phyloP scores from a whole-genome alignment of 2,329 filamentous ascomycete species.

The Aureobasidium subglaciale region DNA sequence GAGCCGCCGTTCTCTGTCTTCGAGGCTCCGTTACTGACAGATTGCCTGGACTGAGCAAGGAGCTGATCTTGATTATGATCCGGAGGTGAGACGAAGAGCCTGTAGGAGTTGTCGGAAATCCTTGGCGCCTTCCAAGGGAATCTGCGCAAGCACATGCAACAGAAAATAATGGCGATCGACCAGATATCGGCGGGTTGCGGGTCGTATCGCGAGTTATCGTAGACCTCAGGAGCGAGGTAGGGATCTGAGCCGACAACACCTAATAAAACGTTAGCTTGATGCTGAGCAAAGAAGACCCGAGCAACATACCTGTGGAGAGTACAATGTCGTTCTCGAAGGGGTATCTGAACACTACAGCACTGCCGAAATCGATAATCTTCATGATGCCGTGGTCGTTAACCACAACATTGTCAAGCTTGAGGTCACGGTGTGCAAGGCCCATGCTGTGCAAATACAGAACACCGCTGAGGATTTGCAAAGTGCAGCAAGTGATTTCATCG shows the following conservation, averaged over 20 bases:
- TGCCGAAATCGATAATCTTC: slow-evolving; percentile 99
- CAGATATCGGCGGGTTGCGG: slow-evolving; percentile 92
- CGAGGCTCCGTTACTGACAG: slow-evolving; percentile 21
- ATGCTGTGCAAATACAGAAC: slow-evolving; percentile 93
- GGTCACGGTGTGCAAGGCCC: slow-evolving; percentile 86
- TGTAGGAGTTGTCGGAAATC: slow-evolving; percentile 87
- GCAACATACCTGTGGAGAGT: slow-evolving; percentile 63
- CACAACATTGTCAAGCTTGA: slow-evolving; percentile 97
- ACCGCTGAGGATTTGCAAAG: slow-evolving; percentile 88
- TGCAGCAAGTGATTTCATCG: slow-evolving; percentile 84
- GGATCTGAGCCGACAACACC: slow-evolving; percentile 83
- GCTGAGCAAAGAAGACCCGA: background rate
- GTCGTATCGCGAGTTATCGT: slow-evolving; percentile 88
- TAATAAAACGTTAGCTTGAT: slow-evolving; percentile 30
- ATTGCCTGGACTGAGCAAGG: slow-evolving; percentile 20
- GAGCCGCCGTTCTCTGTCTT: slow-evolving; percentile 17
- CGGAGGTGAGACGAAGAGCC: slow-evolving; percentile 80
- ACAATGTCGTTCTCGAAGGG: slow-evolving; percentile 89
- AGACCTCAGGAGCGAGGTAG: slow-evolving; percentile 93
- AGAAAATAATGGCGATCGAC: slow-evolving; percentile 97
- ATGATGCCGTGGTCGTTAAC: slow-evolving; percentile 95
- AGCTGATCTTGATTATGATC: slow-evolving; percentile 54
- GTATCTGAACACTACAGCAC: slow-evolving; percentile 93
- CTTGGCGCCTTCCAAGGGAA: slow-evolving; percentile 98
- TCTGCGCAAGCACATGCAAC: slow-evolving; percentile 90